Evolutionary conservation across 306 rosid species (phyloP).

Genomic region (Dicorynia guianensis): DNA sequence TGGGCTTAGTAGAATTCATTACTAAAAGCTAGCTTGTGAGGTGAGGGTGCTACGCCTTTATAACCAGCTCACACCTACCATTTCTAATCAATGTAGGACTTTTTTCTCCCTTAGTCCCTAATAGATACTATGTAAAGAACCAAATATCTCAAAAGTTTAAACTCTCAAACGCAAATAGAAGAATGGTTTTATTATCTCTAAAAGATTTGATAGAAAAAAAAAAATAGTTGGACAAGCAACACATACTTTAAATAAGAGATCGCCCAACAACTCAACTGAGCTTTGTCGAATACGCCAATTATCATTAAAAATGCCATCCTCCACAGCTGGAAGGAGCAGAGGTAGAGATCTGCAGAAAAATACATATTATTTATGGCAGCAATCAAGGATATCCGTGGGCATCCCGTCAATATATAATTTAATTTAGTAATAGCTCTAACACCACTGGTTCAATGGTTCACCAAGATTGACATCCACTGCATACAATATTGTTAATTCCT

Average conservation of each 20-base stretch:
- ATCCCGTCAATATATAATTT: constrained; percentile 19
- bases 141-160: too few species aligned
- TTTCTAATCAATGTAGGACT: too few species aligned
- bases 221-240: constrained; percentile 22
- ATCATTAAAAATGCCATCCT: constrained; percentile 97
- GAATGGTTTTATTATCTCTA: too few species aligned
- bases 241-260: constrained; percentile 89
- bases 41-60: too few species aligned
- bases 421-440: constrained; percentile 9
- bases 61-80: too few species aligned
- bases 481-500: background rate
- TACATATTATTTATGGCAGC: constrained; percentile 13
- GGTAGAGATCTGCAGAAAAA: constrained; percentile 75
- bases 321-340: constrained; percentile 94
- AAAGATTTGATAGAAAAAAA: background rate
- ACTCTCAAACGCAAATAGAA: too few species aligned
- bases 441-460: constrained; percentile 14
- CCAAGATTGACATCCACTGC: background rate
- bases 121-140: too few species aligned
- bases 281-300: constrained; percentile 98
- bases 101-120: too few species aligned
- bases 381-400: constrained; percentile 7
- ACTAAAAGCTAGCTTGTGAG: too few species aligned
- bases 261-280: constrained; percentile 96
- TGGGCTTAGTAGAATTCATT: too few species aligned